These are phyloP conservation scores for Sordariomycetes sp. DNA, from an alignment of 2,329 filamentous ascomycete species.

Conservation along the genomic window DNA sequence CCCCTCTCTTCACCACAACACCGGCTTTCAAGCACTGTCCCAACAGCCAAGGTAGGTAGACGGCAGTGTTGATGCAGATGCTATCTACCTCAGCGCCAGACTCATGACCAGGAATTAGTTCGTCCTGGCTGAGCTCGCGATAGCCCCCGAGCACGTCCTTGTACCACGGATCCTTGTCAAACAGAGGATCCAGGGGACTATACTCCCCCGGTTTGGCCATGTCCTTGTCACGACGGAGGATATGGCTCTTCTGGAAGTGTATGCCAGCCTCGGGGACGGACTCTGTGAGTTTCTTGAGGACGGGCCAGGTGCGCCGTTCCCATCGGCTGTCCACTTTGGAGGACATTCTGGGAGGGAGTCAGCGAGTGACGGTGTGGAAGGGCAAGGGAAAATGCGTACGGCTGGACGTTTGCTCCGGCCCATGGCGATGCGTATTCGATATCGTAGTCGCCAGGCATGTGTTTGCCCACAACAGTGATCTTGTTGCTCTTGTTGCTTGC, in stretches of 20 bases:
- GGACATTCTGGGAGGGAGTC: constrained; percentile 29
- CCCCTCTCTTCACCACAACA: constrained; percentile 54
- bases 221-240: constrained; percentile 55
- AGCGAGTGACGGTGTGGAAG: too few relatives aligned
- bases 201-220: constrained; percentile 15
- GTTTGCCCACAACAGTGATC: constrained; percentile 70
- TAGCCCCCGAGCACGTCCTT: constrained; percentile 64
- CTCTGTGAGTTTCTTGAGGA: constrained; percentile 48
- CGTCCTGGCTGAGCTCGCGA: constrained; percentile 44
- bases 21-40: constrained; percentile 70
- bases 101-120: constrained; percentile 57
- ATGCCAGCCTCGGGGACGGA: constrained; percentile 70
- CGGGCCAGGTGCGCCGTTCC: constrained; percentile 58
- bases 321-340: constrained; percentile 34
- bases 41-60: constrained; percentile 81
- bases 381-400: constrained; percentile 38
- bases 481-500: constrained; percentile 31
- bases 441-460: constrained; percentile 91
- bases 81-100: constrained; percentile 71
- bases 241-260: constrained; percentile 57
- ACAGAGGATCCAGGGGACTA: constrained; percentile 53
- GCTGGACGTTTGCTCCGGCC: constrained; percentile 75
- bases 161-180: constrained; percentile 63
- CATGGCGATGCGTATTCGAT: constrained; percentile 85
- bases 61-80: constrained; percentile 81